Evolutionary conservation across 169 alveolate genomes (phyloP), one percentile per base, ranked within the genome.

Genomic region (Fabrea salina): DNA sequence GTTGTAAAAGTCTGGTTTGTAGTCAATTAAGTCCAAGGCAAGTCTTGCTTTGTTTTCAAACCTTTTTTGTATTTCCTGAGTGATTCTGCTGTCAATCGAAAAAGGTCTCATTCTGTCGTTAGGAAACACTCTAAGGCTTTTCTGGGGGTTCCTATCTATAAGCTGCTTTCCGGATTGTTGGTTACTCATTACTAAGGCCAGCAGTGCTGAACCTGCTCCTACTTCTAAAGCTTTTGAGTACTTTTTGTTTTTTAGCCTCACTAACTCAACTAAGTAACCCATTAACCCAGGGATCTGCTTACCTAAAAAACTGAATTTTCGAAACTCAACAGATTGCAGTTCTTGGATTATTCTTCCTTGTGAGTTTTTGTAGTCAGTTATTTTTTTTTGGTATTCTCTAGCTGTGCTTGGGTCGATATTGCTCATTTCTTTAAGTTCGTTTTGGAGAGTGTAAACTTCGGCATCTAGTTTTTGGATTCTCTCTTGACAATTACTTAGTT

Each of bases 141-240:
- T 51, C 11, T 35, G 3, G 4, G 4, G n/a, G 16, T 37, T 61
- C 25, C 50, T 61, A 11, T 30, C 39, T 1, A 61, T 47, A 16
- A 61, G 50, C 22, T 35, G 50, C 22, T 37, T 25, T 16, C 74
- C 74, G 39, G 74, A 33, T 7, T 35, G n/a, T 2, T 61, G 54
- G 13, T 47, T 61, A 61, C 39, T 51, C 32, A 83, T 82, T 27
- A 83, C 77, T 40, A 78, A 27, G 50, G 74, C 79, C 56, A 79
- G 79, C 16, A 83, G 76, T 8, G 83, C 56, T 50, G 79, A 80
- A 5, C 96, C 98, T 22, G 96, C 97, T 5, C 88, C 92, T 68
- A 89, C 84, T 83, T 93, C 97, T n/a, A 95, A 72, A 16, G 97
- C 98, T 72, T 82, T 81, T 25, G 86, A 75, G 76, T 89, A 91